phyloP scores from a whole-genome alignment of 352 stramenopile species.

The Globisporangium acanthophoron region DNA sequence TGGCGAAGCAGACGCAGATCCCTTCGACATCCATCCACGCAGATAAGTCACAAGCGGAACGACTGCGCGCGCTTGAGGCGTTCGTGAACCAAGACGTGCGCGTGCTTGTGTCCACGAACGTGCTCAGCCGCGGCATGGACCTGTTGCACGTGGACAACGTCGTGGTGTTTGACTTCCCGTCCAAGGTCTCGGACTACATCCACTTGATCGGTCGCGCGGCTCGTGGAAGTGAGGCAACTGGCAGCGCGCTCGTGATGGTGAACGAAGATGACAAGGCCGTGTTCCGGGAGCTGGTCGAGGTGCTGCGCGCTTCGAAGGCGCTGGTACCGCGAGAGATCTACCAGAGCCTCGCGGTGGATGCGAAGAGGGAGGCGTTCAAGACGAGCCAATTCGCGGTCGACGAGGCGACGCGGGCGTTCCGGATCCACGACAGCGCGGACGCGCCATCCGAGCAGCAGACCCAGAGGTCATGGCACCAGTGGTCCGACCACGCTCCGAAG shows the following conservation, averaged over 20 bases:
- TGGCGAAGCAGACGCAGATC: conserved; percentile 35
- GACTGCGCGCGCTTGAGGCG: conserved; percentile 42
- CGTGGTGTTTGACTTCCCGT: conserved; percentile 70
- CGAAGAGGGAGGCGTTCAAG: conserved; percentile 10
- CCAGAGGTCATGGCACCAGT: conserved; percentile 7
- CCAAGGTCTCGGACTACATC: conserved; percentile 50
- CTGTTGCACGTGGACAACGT: conserved; percentile 58
- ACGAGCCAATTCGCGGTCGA: conserved; percentile 21
- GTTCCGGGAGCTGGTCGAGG: conserved; percentile 36
- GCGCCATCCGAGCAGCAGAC: neutral
- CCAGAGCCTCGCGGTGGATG: conserved; percentile 22
- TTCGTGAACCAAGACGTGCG: conserved; percentile 46
- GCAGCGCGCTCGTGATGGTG: conserved; percentile 36
- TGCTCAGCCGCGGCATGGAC: conserved; percentile 72
- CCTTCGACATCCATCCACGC: conserved; percentile 43
- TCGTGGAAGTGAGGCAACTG: conserved; percentile 16
- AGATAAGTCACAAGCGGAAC: conserved; percentile 56
- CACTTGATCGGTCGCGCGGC: conserved; percentile 58
- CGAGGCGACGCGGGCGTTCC: conserved; percentile 46
- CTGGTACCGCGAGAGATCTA: conserved; percentile 39
- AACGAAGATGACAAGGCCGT: conserved; percentile 34
- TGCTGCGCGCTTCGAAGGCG: conserved; percentile 23
- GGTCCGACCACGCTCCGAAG: conserved; percentile 6
- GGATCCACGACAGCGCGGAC: conserved; percentile 19
- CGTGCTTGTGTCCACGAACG: conserved; percentile 61